Evolutionary conservation across 805 yeast genomes (phyloP), one percentile per base, ranked within the genome.

Genomic region (Allodekkera sacchari): DNA sequence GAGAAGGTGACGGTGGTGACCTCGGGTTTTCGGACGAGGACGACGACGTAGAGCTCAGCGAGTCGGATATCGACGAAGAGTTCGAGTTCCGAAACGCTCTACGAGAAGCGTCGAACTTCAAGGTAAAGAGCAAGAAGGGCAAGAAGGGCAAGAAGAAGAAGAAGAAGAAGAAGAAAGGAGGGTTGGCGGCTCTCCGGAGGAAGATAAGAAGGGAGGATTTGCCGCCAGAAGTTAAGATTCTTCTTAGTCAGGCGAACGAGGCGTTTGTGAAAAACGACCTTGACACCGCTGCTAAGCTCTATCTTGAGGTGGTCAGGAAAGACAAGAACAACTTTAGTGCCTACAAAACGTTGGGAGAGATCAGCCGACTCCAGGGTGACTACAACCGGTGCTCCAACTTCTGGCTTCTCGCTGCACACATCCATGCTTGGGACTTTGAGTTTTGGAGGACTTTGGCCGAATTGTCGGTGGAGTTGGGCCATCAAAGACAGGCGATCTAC

Each of bases 291-390:
- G 68, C 72, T 42, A 57, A 68, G 31, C 50, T 68, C 30, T 88
- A 69, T 54, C 59, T 64, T 42, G 83, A 74, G 38, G 94, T 85
- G 9, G 77, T 89, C 37, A 75, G 77, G 44, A 64, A 76, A 33
- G 95, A 87, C 48, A 78, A 83, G 10, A 71, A 72, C 42, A 81
- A 83, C 50, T 79, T 74, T 52, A 74, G 82, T 27, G 96, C 96
- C 0, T 88, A 88, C 62, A 79, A 82, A 46, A 82, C 94, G 0
- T 58, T 87, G 27, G 96, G 96, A 28, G 95, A 83, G 47, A 82
- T 89, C 28, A 79, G 82, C 42, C 67, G 74, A 34, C 61, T 70
- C 32, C 78, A 75, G 38, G 88, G 85, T 1, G 64, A 75, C 28
- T 55, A 69, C 30, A 74, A 77, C 41, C 80, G 82, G 48, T 73